Evolutionary conservation across 2,329 filamentous ascomycete genomes (phyloP).

Genomic region (Chalaropsis thielavioides): DNA sequence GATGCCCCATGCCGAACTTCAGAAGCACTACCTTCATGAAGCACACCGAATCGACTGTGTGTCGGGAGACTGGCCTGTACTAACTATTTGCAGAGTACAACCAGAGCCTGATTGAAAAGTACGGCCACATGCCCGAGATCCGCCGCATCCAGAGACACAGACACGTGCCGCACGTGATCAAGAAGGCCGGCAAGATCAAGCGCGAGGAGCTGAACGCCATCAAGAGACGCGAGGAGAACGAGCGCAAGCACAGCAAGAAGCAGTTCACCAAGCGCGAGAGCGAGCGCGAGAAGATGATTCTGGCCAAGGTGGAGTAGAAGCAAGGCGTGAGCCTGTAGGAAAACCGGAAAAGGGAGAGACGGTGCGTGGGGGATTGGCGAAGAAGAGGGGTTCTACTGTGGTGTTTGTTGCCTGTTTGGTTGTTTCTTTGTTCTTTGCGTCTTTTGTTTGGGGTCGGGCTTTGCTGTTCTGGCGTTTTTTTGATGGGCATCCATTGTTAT

Average conservation of each 20-base stretch:
- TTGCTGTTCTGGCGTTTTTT: slow-evolving; percentile 8
- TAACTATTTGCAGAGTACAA: slow-evolving; percentile 53
- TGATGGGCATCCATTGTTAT: slow-evolving; percentile 5
- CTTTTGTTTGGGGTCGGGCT: neutral
- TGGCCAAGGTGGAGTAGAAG: slow-evolving; percentile 45
- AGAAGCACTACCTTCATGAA: neutral
- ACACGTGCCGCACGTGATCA: slow-evolving; percentile 81
- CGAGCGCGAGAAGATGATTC: slow-evolving; percentile 86
- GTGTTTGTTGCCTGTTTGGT: neutral
- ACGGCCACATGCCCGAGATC: slow-evolving; percentile 93
- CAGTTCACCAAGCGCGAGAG: slow-evolving; percentile 56
- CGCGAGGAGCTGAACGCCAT: slow-evolving; percentile 71
- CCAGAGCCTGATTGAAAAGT: slow-evolving; percentile 65
- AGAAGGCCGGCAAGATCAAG: slow-evolving; percentile 96
- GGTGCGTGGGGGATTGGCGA: neutral
- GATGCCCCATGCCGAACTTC: neutral
- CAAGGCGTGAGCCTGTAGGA: neutral
- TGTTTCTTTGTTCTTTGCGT: neutral
- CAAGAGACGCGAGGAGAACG: slow-evolving; percentile 87
- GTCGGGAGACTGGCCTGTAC: neutral
- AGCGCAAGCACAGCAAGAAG: slow-evolving; percentile 79
- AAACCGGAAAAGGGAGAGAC: slow-evolving; percentile 14
- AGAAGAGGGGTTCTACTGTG: neutral
- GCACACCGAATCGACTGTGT: neutral
- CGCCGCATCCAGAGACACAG: slow-evolving; percentile 78